These are phyloP conservation scores for Cytospora chrysosperma DNA, from an alignment of 2,329 filamentous ascomycete species.

Conservation along the genomic window DNA sequence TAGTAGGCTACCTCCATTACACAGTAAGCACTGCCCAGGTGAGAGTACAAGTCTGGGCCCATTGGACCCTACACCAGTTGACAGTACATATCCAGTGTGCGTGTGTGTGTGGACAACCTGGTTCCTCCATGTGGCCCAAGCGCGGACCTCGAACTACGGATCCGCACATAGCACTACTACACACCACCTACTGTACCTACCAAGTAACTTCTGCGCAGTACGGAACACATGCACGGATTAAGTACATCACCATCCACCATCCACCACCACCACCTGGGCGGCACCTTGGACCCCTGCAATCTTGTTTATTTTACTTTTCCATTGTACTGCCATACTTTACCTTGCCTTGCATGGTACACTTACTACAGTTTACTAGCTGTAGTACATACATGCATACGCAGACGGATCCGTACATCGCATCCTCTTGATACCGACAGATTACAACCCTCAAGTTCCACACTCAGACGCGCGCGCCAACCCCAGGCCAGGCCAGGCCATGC, in stretches of 20 bases:
- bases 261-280: no score
- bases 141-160: neutral
- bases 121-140: constrained; percentile 4
- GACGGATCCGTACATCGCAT: neutral
- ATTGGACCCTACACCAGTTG: no score
- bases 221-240: no score
- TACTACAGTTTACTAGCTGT: no score
- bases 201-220: no score
- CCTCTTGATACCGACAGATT: neutral
- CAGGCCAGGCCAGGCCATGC: neutral
- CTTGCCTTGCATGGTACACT: no score
- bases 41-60: no score
- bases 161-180: no score
- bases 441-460: neutral
- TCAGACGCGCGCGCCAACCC: neutral
- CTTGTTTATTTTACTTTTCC: neutral
- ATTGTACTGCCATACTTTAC: neutral
- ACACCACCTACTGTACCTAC: no score
- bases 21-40: no score
- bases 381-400: neutral
- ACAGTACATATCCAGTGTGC: neutral
- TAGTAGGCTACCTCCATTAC: no score
- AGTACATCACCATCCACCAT: neutral
- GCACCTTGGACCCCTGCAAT: neutral
- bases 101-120: neutral